phyloP scores from a whole-genome alignment of 805 yeast genomes.

The Candida succiphila region DNA sequence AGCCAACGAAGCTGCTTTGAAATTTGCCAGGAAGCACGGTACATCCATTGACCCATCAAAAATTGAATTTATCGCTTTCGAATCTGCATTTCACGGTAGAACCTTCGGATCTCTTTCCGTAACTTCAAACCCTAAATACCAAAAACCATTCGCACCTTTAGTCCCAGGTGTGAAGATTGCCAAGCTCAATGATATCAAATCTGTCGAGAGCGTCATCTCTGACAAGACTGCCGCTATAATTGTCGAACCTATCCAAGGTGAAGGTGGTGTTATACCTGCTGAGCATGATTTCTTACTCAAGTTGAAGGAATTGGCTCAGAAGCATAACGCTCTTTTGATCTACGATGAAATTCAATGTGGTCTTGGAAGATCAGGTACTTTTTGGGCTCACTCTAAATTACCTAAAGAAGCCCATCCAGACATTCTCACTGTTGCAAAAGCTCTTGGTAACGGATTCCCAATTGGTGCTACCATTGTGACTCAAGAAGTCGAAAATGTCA shows the following conservation, averaged over 20 bases:
- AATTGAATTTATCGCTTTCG: constrained; percentile 76
- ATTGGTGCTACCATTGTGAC: constrained; percentile 89
- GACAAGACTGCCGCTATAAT: constrained; percentile 83
- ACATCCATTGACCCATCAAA: constrained; percentile 43
- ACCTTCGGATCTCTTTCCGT: constrained; percentile 89
- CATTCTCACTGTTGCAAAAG: constrained; percentile 89
- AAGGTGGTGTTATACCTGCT: constrained; percentile 83
- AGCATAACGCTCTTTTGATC: constrained; percentile 66
- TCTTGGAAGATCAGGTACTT: constrained; percentile 79
- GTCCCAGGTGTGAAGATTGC: constrained; percentile 83
- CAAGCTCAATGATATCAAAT: constrained; percentile 44
- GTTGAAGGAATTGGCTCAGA: constrained; percentile 56
- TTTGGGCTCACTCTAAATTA: constrained; percentile 84
- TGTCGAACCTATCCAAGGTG: constrained; percentile 96
- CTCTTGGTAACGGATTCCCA: constrained; percentile 94
- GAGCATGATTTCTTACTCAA: constrained; percentile 52
- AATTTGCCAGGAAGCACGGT: constrained; percentile 73
- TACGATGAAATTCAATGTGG: constrained; percentile 98
- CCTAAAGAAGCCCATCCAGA: constrained; percentile 88
- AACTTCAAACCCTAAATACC: constrained; percentile 89
- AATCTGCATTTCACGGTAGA: constrained; percentile 90
- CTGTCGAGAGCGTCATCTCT: constrained; percentile 46
- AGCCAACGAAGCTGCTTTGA: constrained; percentile 50
- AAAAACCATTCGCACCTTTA: constrained; percentile 82
- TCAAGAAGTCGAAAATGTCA: constrained; percentile 60